A percentile compares a stretch with the other conserved stretches of the same genome.
phyloP scores from a whole-genome alignment of 495 filamentous ascomycete species.

The Rhizodiscina lignyota region DNA sequence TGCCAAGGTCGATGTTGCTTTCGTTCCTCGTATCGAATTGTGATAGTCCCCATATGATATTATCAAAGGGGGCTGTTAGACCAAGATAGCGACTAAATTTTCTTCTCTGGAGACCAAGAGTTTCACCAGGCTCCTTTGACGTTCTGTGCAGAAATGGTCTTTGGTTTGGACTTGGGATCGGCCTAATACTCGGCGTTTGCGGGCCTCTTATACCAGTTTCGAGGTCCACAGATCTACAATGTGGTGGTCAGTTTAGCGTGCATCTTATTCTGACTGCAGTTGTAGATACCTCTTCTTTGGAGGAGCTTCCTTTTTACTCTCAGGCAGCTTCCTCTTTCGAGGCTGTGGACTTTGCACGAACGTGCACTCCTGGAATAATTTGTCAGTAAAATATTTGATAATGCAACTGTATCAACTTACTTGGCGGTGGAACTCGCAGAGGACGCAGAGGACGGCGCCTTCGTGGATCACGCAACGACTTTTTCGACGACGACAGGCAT shows the following conservation, averaged over 20 bases:
- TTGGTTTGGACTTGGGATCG: background rate
- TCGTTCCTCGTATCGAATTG: constrained; percentile 57
- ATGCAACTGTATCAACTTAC: no score
- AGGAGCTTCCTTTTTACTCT: constrained; percentile 13
- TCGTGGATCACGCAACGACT: constrained; percentile 85
- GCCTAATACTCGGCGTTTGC: background rate
- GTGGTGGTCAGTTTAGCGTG: no score
- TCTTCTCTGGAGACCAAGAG: constrained; percentile 21
- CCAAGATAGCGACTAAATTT: constrained; percentile 24
- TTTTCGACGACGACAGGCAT: constrained; percentile 72
- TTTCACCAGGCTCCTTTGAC: constrained; percentile 22
- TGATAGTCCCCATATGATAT: constrained; percentile 53
- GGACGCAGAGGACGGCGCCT: constrained; percentile 55
- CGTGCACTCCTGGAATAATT: constrained; percentile 31
- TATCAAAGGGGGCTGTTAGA: constrained; percentile 52
- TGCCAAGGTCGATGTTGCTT: constrained; percentile 47
- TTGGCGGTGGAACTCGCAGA: constrained; percentile 33
- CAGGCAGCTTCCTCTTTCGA: constrained; percentile 30
- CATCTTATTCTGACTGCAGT: no score
- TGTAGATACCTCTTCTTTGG: no score
- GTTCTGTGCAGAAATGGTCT: constrained; percentile 3
- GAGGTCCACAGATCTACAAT: background rate
- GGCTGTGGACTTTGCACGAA: constrained; percentile 30
- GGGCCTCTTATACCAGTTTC: background rate
- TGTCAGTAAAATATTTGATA: no score